A percentile compares a stretch with the other conserved stretches of the same genome.
Conservation (phyloP, 768 basidiomycete genomes). For the Mrakia frigida region DNA sequence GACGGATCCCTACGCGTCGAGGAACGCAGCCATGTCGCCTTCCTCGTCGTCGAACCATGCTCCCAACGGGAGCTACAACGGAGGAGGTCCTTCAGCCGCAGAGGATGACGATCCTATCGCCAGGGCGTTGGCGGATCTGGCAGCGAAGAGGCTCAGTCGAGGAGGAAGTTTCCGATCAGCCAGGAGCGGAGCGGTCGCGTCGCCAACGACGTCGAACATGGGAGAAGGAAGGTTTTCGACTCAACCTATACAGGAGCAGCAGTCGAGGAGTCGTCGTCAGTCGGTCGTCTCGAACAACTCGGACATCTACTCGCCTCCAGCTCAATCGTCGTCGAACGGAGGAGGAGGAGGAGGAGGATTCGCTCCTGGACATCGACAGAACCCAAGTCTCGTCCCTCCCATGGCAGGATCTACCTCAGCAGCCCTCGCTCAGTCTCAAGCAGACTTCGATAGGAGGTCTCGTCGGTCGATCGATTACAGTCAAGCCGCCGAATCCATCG, state of each 20-base stretch:
- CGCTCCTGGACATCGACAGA: constrained; percentile 19
- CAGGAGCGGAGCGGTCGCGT: constrained; percentile 24
- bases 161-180: constrained; percentile 21
- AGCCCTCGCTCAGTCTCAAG: constrained; percentile 42
- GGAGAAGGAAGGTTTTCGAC: not conserved
- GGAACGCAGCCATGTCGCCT: not conserved
- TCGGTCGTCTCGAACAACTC: constrained; percentile 7
- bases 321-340: not conserved
- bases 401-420: constrained; percentile 43
- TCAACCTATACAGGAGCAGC: constrained; percentile 14
- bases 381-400: constrained; percentile 40
- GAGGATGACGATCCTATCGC: constrained; percentile 49
- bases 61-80: not conserved
- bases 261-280: not conserved
- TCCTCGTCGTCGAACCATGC: not conserved
- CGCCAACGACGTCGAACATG: constrained; percentile 31
- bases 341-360: not conserved
- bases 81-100: constrained; percentile 25
- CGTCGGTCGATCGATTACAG: constrained; percentile 57
- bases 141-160: constrained; percentile 27
- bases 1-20: constrained; percentile 7
- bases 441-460: constrained; percentile 47
- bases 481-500: constrained; percentile 67
- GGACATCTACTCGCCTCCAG: not conserved
- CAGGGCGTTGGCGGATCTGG: constrained; percentile 45